Evolutionary conservation across 1,284 basidiomycete species (phyloP).

Genomic region (Boletus albobrunnescens): DNA sequence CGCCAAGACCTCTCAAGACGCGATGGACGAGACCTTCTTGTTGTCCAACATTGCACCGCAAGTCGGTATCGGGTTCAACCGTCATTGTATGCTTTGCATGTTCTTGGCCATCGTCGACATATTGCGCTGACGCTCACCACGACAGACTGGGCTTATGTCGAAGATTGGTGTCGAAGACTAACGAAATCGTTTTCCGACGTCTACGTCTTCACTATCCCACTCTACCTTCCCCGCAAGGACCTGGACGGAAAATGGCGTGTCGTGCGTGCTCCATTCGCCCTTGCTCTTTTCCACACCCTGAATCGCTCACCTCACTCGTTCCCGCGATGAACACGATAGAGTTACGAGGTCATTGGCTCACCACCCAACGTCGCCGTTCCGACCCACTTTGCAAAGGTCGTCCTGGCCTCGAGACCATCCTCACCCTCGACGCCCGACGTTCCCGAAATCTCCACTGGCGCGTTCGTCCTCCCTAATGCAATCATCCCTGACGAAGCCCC

Average conservation of each 20-base stretch:
- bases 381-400: slow-evolving; percentile 97
- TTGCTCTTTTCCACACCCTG: neutral
- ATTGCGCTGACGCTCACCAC: neutral
- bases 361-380: slow-evolving; percentile 91
- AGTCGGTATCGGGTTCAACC: slow-evolving; percentile 95
- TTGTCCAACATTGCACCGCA: slow-evolving; percentile 97
- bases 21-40: slow-evolving; percentile 97
- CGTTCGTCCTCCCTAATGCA: slow-evolving; percentile 93
- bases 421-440: slow-evolving; percentile 70
- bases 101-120: too few species aligned
- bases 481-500: slow-evolving; percentile 82
- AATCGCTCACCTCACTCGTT: neutral
- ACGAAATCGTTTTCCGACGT: slow-evolving; percentile 88
- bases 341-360: slow-evolving; percentile 90
- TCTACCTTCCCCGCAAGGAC: slow-evolving; percentile 88
- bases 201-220: slow-evolving; percentile 94
- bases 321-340: slow-evolving; percentile 40
- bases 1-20: slow-evolving; percentile 84
- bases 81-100: slow-evolving; percentile 73
- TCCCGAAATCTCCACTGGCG: slow-evolving; percentile 78
- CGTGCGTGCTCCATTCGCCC: slow-evolving; percentile 46
- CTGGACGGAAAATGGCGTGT: slow-evolving; percentile 92
- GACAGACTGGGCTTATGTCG: slow-evolving; percentile 92
- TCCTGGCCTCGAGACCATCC: slow-evolving; percentile 73
- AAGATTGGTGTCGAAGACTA: slow-evolving; percentile 91